Evolutionary conservation across 208 protist species (phyloP).

Genomic region (Crithidia mellificae): DNA sequence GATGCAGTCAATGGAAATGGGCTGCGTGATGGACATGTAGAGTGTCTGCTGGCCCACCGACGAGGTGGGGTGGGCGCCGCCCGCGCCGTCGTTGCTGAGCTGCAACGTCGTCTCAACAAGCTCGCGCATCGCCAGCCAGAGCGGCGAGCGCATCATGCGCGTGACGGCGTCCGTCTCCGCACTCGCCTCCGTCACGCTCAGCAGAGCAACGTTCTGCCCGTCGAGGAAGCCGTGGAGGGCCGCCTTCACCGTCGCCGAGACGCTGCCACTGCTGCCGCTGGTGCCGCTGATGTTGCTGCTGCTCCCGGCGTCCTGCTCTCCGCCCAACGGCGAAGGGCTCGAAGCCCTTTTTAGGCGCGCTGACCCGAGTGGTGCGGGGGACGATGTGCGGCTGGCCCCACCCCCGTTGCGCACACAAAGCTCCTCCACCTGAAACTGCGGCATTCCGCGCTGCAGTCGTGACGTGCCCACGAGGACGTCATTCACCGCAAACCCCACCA

Average conservation of each 20-base stretch:
- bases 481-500: slow-evolving; percentile 12
- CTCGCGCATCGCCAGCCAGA: slow-evolving; percentile 31
- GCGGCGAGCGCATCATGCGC: slow-evolving; percentile 35
- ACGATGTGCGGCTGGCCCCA: not conserved
- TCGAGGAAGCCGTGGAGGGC: slow-evolving; percentile 29
- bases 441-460: slow-evolving; percentile 1
- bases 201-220: slow-evolving; percentile 39
- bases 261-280: not conserved
- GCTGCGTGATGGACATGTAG: slow-evolving; percentile 48
- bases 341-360: not conserved
- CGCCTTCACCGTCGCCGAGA: slow-evolving; percentile 17
- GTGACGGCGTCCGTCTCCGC: slow-evolving; percentile 20
- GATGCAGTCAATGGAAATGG: slow-evolving; percentile 31
- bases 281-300: not conserved
- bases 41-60: slow-evolving; percentile 6
- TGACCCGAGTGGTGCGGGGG: not conserved
- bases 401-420: slow-evolving; percentile 1
- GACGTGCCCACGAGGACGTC: slow-evolving; percentile 2
- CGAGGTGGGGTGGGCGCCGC: not conserved
- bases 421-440: slow-evolving; percentile 8
- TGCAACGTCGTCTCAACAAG: slow-evolving; percentile 24
- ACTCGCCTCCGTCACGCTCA: slow-evolving; percentile 23
- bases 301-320: not conserved
- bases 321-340: not conserved
- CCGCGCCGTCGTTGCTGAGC: not conserved